Conservation (phyloP, 164 flowering plant species). For the Platanus orientalis region DNA sequence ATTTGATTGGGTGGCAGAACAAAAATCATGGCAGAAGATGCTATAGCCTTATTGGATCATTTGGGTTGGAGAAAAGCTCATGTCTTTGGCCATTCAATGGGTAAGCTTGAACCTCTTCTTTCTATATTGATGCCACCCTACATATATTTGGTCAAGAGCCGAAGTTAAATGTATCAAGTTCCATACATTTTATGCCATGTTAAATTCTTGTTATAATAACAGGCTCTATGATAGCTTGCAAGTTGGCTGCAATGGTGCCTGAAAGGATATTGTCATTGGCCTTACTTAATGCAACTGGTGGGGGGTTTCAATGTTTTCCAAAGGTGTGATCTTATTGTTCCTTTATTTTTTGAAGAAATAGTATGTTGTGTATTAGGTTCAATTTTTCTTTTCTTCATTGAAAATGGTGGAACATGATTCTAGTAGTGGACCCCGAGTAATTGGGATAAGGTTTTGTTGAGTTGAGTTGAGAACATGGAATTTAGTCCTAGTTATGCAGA, state of each 20-base stretch:
- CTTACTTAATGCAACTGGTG: slow-evolving; percentile 89
- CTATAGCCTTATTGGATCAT: slow-evolving; percentile 84
- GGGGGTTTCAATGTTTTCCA: slow-evolving; percentile 87
- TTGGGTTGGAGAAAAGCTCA: slow-evolving; percentile 90
- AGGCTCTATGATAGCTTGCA: slow-evolving; percentile 98
- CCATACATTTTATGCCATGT: neutral
- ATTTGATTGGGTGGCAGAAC: slow-evolving; percentile 46
- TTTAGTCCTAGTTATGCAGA: neutral
- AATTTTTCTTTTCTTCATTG: no score
- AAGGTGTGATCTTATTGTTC: slow-evolving; percentile 42
- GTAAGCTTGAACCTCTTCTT: slow-evolving; percentile 35
- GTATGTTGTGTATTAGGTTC: neutral
- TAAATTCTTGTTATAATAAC: slow-evolving; percentile 16
- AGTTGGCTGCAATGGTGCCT: slow-evolving; percentile 83
- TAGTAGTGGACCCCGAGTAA: no score
- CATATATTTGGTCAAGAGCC: neutral
- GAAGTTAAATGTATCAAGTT: neutral
- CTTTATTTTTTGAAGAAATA: neutral
- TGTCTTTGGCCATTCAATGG: slow-evolving; percentile 97
- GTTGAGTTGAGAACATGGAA: no score
- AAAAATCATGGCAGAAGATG: slow-evolving; percentile 86
- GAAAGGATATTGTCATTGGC: slow-evolving; percentile 79
- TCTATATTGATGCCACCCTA: neutral
- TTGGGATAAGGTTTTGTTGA: no score
- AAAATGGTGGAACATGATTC: no score